These are phyloP conservation scores for Danielia reshetovae DNA, from an alignment of 805 yeast genomes.

Conservation along the genomic window DNA sequence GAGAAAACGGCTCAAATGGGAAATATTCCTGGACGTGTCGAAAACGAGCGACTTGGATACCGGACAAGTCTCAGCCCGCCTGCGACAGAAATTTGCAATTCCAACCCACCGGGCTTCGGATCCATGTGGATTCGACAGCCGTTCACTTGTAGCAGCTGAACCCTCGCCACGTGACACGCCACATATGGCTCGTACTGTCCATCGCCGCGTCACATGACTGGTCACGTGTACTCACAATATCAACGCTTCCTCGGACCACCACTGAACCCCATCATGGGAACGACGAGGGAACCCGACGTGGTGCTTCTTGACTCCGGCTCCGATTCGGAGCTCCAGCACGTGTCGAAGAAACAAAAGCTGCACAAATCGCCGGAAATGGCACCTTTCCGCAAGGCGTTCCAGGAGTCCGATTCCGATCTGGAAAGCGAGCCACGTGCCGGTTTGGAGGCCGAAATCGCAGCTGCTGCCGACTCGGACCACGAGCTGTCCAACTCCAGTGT, in stretches of 20 bases:
- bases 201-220: neutral
- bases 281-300: slow-evolving; percentile 4
- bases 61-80: too few relatives aligned
- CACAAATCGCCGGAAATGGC: slow-evolving; percentile 4
- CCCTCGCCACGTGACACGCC: too few relatives aligned
- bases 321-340: slow-evolving; percentile 9
- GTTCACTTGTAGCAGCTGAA: too few relatives aligned
- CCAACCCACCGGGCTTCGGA: too few relatives aligned
- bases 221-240: neutral
- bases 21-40: slow-evolving; percentile 2
- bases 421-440: neutral
- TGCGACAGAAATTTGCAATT: too few relatives aligned
- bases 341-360: slow-evolving; percentile 8
- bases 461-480: neutral
- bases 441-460: neutral
- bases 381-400: slow-evolving; percentile 13
- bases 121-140: too few relatives aligned
- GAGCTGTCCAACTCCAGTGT: slow-evolving; percentile 4
- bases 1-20: neutral
- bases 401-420: slow-evolving; percentile 10
- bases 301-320: slow-evolving; percentile 16
- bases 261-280: slow-evolving; percentile 3
- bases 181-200: neutral
- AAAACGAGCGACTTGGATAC: neutral
- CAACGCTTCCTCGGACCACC: neutral